These are phyloP conservation scores for Heimioporus sp. DNA, from an alignment of 768 basidiomycete species.

Conservation along the genomic window DNA sequence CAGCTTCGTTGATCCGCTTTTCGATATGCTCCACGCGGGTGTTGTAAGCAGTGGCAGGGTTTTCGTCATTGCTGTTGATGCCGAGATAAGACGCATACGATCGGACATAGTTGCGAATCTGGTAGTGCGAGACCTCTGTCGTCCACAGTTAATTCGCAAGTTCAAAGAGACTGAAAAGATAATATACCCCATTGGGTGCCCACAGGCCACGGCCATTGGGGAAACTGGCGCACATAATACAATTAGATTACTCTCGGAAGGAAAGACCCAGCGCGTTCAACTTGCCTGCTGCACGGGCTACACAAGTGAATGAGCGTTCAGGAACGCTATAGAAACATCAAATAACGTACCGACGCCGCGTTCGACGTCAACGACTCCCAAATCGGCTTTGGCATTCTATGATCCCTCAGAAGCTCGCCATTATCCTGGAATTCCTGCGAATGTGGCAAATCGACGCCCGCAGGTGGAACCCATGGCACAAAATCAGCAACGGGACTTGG, in stretches of 20 bases:
- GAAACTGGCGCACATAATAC: not conserved
- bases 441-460: conserved; percentile 5
- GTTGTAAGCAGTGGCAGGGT: conserved; percentile 39
- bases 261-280: not conserved
- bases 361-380: conserved; percentile 15
- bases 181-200: conserved; percentile 13
- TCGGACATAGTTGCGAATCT: conserved; percentile 38
- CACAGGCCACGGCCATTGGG: conserved; percentile 16
- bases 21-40: conserved; percentile 48
- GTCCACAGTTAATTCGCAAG: not conserved
- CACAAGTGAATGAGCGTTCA: too few species aligned
- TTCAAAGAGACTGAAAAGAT: not conserved
- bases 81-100: conserved; percentile 42
- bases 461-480: conserved; percentile 9
- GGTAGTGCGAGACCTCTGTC: conserved; percentile 33
- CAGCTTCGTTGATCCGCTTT: conserved; percentile 33
- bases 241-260: too few species aligned
- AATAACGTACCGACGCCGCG: conserved; percentile 6
- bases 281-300: conserved; percentile 1
- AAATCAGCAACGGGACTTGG: conserved; percentile 7
- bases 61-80: conserved; percentile 43
- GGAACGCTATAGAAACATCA: not conserved
- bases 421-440: conserved; percentile 8
- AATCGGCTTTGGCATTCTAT: conserved; percentile 10
- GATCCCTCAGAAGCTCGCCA: conserved; percentile 3